Conservation (phyloP, 306 rosid genomes). For the Hippophae tibetana region DNA sequence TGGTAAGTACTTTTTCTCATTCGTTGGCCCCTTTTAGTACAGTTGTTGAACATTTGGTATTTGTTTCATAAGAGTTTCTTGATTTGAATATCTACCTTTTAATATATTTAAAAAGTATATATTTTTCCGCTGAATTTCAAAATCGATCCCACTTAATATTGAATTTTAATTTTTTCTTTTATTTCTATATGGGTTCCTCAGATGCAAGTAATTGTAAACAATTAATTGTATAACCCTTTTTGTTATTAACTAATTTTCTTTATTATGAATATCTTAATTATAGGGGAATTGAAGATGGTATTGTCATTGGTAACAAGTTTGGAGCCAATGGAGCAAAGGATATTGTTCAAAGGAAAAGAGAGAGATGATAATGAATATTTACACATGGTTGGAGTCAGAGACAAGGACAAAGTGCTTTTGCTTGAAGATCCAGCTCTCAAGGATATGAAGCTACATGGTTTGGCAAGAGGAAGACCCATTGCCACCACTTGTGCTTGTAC, state of each 20-base stretch:
- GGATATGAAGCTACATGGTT: slow-evolving; percentile 60
- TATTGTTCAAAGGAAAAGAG: slow-evolving; percentile 83
- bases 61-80: no score
- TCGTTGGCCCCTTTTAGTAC: neutral
- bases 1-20: slow-evolving; percentile 28
- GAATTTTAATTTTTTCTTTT: neutral
- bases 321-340: slow-evolving; percentile 80
- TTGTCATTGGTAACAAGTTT: slow-evolving; percentile 53
- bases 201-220: no score
- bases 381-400: slow-evolving; percentile 92
- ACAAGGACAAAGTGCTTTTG: slow-evolving; percentile 80
- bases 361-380: slow-evolving; percentile 70
- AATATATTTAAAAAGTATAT: no score
- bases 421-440: slow-evolving; percentile 83
- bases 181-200: neutral
- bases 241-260: neutral
- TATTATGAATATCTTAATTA: neutral
- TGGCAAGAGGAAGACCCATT: slow-evolving; percentile 27
- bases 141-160: neutral
- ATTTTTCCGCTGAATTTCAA: neutral
- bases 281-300: slow-evolving; percentile 77
- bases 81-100: no score
- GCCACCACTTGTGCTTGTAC: slow-evolving; percentile 31
- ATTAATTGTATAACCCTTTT: no score
- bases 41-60: no score